Evolutionary conservation across 129 eudicot genomes (phyloP), one percentile per base, ranked within the genome.

Genomic region (Flaveria robusta): DNA sequence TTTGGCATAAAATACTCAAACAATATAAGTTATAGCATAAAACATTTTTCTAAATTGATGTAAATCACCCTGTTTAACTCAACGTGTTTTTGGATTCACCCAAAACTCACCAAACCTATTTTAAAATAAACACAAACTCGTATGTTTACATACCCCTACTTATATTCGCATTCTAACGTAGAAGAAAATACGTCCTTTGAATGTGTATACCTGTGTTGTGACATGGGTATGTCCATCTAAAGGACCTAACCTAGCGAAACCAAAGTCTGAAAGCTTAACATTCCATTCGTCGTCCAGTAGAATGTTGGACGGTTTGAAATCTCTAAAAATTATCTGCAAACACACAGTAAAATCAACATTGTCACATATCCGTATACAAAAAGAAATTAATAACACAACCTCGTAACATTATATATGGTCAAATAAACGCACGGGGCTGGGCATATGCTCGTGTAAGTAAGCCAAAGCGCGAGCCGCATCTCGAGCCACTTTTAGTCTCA

Each of bases 401-500:
- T 26, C 12, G 12, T 13, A 59, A 59, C n/a, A 23, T 22, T 26
- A 56, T 0, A 9, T 23, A 18, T 56, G 64, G 31, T 22, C 34
- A 22, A 9, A 22, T 3, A 22, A 2, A 22, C 66, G 18, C 18
- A 60, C 41, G 3, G 39, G 66, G 37, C 9, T 60, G 18, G 66
- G 66, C 98, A 90, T 92, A 74, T 85, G 87, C 77, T 89, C 93
- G 16, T 92, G 97, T 42, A 92, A 82, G 81, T 89, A 89, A 4
- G 91, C 62, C 72, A 92, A 84, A 62, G 96, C 97, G 67, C 96
- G 90, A 46, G 97, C 97, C 81, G 97, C 88, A 49, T 92, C 96
- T 76, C 85, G 89, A 37, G 97, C 97, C 72, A 92, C 85, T 84
- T 86, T 89, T 15, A 92, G 79, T 84, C 97, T 86, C 91, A 79